These are phyloP conservation scores for Torulaspora indica DNA, from an alignment of 805 yeast species.

Conservation along the genomic window DNA sequence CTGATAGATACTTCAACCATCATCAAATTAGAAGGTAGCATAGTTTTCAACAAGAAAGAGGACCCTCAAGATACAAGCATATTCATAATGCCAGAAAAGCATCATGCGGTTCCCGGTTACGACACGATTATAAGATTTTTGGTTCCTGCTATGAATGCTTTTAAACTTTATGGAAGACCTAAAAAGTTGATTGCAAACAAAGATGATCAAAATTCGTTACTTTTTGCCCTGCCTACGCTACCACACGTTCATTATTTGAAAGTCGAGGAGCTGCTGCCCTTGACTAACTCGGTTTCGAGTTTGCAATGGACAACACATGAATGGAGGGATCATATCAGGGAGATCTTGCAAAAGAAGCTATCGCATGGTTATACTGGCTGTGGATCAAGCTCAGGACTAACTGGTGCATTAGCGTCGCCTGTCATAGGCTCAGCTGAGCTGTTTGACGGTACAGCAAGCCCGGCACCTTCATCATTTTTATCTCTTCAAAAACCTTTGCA, in stretches of 20 bases:
- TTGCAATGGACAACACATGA: slow-evolving; percentile 52
- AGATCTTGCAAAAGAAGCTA: slow-evolving; percentile 50
- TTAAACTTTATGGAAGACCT: slow-evolving; percentile 72
- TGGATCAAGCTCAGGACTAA: slow-evolving; percentile 61
- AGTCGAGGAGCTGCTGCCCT: slow-evolving; percentile 50
- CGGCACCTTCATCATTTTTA: slow-evolving; percentile 17
- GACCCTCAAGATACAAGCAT: slow-evolving; percentile 45
- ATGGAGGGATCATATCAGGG: slow-evolving; percentile 57
- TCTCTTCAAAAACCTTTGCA: slow-evolving; percentile 12
- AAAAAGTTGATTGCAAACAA: slow-evolving; percentile 55
- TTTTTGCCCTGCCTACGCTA: slow-evolving; percentile 70
- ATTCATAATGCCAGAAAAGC: slow-evolving; percentile 64
- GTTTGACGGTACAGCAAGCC: slow-evolving; percentile 26
- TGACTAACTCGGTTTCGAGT: slow-evolving; percentile 37
- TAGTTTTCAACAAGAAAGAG: slow-evolving; percentile 51
- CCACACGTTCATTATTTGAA: slow-evolving; percentile 63
- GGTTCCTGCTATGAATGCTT: slow-evolving; percentile 65
- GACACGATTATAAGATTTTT: slow-evolving; percentile 70
- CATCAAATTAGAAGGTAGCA: slow-evolving; percentile 82
- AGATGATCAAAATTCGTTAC: slow-evolving; percentile 48
- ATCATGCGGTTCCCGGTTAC: slow-evolving; percentile 64
- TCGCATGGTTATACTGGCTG: slow-evolving; percentile 67
- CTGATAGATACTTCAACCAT: slow-evolving; percentile 84
- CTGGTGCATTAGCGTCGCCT: slow-evolving; percentile 55
- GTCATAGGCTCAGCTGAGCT: slow-evolving; percentile 38